phyloP scores from a whole-genome alignment of 202 grass and related monocot species.

The Zoysia matrella region DNA sequence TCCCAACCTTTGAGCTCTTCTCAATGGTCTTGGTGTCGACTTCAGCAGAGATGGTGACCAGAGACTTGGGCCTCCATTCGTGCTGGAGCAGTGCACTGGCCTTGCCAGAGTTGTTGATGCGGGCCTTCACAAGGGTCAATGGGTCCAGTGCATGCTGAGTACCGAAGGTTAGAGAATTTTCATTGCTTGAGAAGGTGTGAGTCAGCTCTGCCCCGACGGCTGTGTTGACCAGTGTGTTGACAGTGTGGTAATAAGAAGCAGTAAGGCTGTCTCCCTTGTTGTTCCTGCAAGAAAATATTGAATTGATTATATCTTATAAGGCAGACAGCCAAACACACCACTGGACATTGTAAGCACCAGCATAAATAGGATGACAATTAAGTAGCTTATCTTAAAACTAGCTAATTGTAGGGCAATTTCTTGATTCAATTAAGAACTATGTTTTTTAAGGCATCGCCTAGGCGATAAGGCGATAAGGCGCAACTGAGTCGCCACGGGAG shows the following conservation, averaged over 20 bases:
- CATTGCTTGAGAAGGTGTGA: slow-evolving; percentile 67
- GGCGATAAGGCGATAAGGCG: no score
- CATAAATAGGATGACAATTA: background rate
- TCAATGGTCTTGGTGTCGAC: slow-evolving; percentile 96
- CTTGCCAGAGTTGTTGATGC: slow-evolving; percentile 84
- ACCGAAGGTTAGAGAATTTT: slow-evolving; percentile 79
- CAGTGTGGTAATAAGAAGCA: slow-evolving; percentile 79
- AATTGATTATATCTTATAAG: background rate
- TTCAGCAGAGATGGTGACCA: slow-evolving; percentile 73
- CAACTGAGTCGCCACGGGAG: no score
- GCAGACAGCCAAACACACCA: background rate
- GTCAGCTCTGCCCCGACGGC: slow-evolving; percentile 90
- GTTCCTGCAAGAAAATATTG: slow-evolving; percentile 61
- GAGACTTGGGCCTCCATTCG: slow-evolving; percentile 69
- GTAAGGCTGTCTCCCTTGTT: slow-evolving; percentile 83
- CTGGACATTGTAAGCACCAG: background rate
- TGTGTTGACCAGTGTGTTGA: slow-evolving; percentile 47
- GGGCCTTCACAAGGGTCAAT: slow-evolving; percentile 65
- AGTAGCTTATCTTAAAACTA: slow-evolving; percentile 3
- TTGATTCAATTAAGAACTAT: background rate
- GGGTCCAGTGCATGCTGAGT: slow-evolving; percentile 76
- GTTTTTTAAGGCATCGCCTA: no score
- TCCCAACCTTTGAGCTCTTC: slow-evolving; percentile 92
- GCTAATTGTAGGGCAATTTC: background rate
- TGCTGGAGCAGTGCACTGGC: slow-evolving; percentile 82